Conservation (phyloP, 768 basidiomycete species). For the Clathrus columnatus region DNA sequence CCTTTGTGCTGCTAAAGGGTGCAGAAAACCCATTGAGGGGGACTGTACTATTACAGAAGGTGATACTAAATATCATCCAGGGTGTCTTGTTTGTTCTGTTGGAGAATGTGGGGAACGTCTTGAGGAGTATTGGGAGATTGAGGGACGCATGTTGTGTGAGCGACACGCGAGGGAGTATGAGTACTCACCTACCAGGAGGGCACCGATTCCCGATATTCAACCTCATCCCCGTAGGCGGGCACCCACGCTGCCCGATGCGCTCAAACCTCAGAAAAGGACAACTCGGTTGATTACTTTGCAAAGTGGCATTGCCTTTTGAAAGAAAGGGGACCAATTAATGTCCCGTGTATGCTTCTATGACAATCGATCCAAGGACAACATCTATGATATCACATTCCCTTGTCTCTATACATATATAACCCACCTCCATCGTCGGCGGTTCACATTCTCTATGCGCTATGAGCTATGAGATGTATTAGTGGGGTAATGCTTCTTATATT, state of each 20-base stretch:
- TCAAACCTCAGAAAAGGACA: slow-evolving; percentile 4
- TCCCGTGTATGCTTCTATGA: too few relatives aligned
- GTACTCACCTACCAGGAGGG: background rate
- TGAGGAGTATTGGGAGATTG: slow-evolving; percentile 86
- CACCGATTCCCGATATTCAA: background rate
- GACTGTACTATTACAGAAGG: slow-evolving; percentile 82
- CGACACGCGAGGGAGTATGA: slow-evolving; percentile 42
- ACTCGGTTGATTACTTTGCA: slow-evolving; percentile 3
- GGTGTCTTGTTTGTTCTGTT: slow-evolving; percentile 62
- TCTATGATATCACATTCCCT: too few relatives aligned
- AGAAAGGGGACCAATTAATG: too few relatives aligned
- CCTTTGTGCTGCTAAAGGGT: slow-evolving; percentile 68
- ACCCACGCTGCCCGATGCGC: background rate
- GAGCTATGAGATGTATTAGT: too few relatives aligned
- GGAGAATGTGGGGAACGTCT: slow-evolving; percentile 42
- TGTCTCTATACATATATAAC: too few relatives aligned
- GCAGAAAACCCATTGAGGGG: slow-evolving; percentile 88
- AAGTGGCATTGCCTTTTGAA: background rate
- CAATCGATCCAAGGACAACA: too few relatives aligned
- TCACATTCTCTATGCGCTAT: too few relatives aligned
- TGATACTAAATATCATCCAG: slow-evolving; percentile 78
- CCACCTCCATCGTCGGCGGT: too few relatives aligned
- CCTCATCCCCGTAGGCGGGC: background rate
- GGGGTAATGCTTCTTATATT: too few relatives aligned
- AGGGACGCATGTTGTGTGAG: slow-evolving; percentile 81